Conservation (phyloP, 257 asterid genomes). For the Parsonsia alboflavescens region DNA sequence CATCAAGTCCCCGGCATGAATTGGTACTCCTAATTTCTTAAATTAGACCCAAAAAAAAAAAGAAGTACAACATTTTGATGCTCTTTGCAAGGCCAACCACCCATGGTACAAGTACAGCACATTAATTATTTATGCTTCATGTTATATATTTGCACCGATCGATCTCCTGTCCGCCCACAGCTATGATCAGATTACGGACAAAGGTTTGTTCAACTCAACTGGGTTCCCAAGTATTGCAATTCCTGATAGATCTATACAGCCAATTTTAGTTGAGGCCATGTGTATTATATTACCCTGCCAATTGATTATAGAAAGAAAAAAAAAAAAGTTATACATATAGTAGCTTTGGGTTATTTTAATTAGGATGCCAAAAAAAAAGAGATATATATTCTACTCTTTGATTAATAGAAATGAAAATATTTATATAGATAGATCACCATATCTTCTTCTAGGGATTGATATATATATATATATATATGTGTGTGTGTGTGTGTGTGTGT, state of each 20-base stretch:
- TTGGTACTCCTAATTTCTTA: constrained; percentile 46
- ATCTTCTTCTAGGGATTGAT: constrained; percentile 1
- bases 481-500: too few relatives aligned
- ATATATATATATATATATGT: too few relatives aligned
- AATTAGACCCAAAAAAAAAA: neutral
- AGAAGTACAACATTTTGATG: too few relatives aligned
- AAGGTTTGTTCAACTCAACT: constrained; percentile 5
- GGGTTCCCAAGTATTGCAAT: neutral
- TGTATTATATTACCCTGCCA: constrained; percentile 24
- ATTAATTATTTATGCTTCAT: neutral
- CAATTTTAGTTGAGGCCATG: constrained; percentile 38
- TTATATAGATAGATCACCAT: neutral
- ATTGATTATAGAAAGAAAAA: constrained; percentile 13
- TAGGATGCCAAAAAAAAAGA: neutral
- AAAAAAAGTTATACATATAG: neutral
- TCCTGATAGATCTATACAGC: neutral
- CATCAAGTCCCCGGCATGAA: constrained; percentile 38
- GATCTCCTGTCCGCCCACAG: too few relatives aligned
- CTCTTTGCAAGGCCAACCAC: too few relatives aligned
- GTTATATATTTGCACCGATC: too few relatives aligned
- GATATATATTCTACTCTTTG: neutral
- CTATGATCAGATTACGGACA: neutral
- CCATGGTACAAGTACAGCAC: neutral
- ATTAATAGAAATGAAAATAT: constrained; percentile 9
- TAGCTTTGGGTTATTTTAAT: constrained; percentile 13